Percentiles rank a stretch among this genome's conserved stretches.
These are phyloP conservation scores for Pestalotiopsis sp. DNA, from an alignment of 2,329 filamentous ascomycete species.

Conservation along the genomic window DNA sequence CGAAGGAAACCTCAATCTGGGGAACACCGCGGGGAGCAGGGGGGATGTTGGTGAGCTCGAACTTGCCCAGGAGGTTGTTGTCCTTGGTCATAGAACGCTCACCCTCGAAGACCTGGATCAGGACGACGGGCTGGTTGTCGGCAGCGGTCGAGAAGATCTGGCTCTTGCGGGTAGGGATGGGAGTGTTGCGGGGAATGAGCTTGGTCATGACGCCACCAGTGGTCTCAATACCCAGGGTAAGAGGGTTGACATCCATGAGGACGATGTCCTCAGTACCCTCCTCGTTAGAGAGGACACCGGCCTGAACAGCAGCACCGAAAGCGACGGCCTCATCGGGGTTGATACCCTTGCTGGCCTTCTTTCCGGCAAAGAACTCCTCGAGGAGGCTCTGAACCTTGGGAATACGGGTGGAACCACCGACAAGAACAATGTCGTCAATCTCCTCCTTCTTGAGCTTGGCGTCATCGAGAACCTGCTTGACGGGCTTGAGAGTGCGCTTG, in stretches of 20 bases:
- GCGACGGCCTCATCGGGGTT: constrained; percentile 99
- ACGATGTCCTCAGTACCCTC: constrained; percentile 77
- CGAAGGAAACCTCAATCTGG: constrained; percentile 97
- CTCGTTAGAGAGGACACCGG: constrained; percentile 90
- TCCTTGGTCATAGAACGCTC: constrained; percentile 94
- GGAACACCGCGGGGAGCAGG: constrained; percentile 94
- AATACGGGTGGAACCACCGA: constrained; percentile 98
- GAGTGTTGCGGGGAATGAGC: constrained; percentile 91
- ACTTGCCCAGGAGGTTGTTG: constrained; percentile 97
- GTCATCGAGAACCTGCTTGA: constrained; percentile 98
- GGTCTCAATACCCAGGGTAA: constrained; percentile 96
- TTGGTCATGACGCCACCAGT: constrained; percentile 98
- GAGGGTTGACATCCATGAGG: constrained; percentile 95
- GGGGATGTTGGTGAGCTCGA: constrained; percentile 94
- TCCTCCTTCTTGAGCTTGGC: constrained; percentile 96
- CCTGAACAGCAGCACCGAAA: constrained; percentile 96
- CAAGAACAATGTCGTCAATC: constrained; percentile 93
- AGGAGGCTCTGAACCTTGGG: constrained; percentile 95
- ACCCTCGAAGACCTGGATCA: constrained; percentile 95
- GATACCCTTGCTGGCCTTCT: constrained; percentile 99
- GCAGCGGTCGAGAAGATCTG: constrained; percentile 97
- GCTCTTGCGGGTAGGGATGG: constrained; percentile 93
- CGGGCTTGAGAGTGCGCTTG: constrained; percentile 98
- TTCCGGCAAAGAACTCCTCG: constrained; percentile 92
- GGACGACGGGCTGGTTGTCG: constrained; percentile 92